Base-by-base conservation (phyloP, 108 stramenopile genomes). In the Skeletonema costatum region DNA sequence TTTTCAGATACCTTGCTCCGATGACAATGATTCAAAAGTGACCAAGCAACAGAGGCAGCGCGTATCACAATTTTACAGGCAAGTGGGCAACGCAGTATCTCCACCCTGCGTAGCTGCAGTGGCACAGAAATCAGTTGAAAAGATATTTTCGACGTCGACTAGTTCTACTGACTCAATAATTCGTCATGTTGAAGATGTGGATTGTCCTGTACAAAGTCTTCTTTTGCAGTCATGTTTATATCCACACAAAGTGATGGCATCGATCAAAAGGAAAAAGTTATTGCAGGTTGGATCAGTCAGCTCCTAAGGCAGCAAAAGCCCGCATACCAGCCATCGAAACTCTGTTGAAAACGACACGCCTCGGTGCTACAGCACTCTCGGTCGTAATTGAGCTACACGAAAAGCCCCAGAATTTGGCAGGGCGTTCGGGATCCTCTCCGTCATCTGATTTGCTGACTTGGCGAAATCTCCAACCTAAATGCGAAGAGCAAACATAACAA, bases 381-480 rank as follows among this genome's bases (percentile, higher is more conserved):
- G 77, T 65, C 9, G 77, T 78, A 19, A 78, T 60, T 6, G 77
- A 50, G 35, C 71, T 73, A 46, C 5, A 46, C 16, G 44, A 46
- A 14, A 78, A 64, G 19, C 77, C 77, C 70, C 70, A 78, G 44
- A 78, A 78, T n/a, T 39, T 31, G 1, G 8, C 13, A 3, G 77
- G 77, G 0, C 64, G 39, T 25, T 64, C 64, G 6, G 12, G 33
- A 36, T 72, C 71, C 32, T 73, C 50, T 5, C 8, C 53, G 3
- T 12, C 46, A 33, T 60, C 69, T 62, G 48, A 21, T 60, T 68
- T 78, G 60, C 19, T 41, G 42, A 84, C 80, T 50, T 60, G 71
- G 56, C 69, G 61, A 78, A 96, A 96, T 74, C 89, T 93, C 94
- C 94, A 96, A 46, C 94, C 94, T n/a, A 96, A 64, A 56, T 89